Evolutionary conservation across 345 rosid genomes (phyloP).

Genomic region (Fremontodendron californicum): DNA sequence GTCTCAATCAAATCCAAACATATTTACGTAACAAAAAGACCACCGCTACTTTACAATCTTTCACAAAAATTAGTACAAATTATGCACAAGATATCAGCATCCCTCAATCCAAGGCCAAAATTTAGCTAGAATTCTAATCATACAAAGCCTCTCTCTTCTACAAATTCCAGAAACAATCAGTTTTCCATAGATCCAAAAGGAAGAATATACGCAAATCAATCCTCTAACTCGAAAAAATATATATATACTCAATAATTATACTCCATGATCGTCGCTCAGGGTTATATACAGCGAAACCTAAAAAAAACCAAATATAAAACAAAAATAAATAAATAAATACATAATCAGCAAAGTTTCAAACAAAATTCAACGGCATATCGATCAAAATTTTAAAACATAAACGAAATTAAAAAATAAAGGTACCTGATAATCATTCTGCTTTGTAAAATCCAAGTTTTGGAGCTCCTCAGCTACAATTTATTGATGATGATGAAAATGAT

Average conservation of each 20-base stretch:
- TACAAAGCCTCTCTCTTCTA: neutral
- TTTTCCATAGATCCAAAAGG: conserved; percentile 6
- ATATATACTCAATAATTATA: neutral
- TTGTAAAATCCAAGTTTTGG: neutral
- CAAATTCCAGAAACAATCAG: conserved; percentile 6
- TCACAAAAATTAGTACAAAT: neutral
- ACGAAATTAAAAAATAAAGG: neutral
- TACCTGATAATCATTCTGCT: conserved; percentile 8
- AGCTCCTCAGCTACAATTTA: neutral
- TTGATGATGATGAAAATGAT: neutral
- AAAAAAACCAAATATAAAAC: neutral
- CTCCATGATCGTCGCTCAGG: conserved; percentile 16
- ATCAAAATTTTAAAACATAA: conserved; percentile 4
- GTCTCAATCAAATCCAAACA: conserved; percentile 15
- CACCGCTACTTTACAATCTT: neutral
- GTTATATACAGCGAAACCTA: conserved; percentile 19
- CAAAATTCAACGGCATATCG: neutral
- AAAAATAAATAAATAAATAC: neutral
- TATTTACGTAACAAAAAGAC: neutral
- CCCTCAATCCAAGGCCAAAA: neutral
- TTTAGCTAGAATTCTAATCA: neutral
- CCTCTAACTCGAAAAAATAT: neutral
- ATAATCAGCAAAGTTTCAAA: neutral
- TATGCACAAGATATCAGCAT: neutral
- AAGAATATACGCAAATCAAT: conserved; percentile 9